Percentiles rank a stretch among this genome's conserved stretches.
Evolutionary conservation across 257 asterid genomes (phyloP).

Genomic region (Rauvolfia tetraphylla): DNA sequence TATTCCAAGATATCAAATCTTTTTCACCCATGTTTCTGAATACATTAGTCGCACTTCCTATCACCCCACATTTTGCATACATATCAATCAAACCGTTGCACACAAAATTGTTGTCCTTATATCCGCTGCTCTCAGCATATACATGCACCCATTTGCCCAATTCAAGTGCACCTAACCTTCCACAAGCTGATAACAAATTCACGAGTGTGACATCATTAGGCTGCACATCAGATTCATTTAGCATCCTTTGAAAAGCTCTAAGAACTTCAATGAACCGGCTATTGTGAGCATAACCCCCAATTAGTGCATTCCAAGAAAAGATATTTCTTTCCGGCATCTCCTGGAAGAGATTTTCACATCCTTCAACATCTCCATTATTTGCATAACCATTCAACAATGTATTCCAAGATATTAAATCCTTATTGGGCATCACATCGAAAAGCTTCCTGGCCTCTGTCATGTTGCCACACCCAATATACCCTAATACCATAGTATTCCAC

Average conservation of each 20-base stretch:
- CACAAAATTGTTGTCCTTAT: conserved; percentile 45
- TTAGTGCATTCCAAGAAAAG: conserved; percentile 85
- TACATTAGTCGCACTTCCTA: conserved; percentile 46
- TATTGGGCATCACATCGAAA: conserved; percentile 62
- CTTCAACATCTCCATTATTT: conserved; percentile 57
- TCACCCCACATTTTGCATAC: conserved; percentile 81
- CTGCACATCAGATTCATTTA: conserved; percentile 43
- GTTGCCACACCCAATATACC: conserved; percentile 51
- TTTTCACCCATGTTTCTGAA: conserved; percentile 50
- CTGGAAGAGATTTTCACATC: conserved; percentile 55
- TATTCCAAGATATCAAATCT: conserved; percentile 83
- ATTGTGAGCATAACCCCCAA: conserved; percentile 65
- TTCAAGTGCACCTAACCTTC: conserved; percentile 69
- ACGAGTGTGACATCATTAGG: conserved; percentile 80
- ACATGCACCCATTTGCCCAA: conserved; percentile 65
- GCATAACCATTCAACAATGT: conserved; percentile 79
- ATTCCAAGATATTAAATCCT: conserved; percentile 76
- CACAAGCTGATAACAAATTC: conserved; percentile 62
- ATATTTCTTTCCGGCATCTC: conserved; percentile 57
- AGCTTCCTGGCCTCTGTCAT: conserved; percentile 65
- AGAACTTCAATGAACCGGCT: conserved; percentile 46
- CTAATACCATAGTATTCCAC: conserved; percentile 72
- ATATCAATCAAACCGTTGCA: conserved; percentile 71
- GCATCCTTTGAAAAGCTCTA: conserved; percentile 54
- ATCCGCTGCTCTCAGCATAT: conserved; percentile 51